Evolutionary conservation across 768 basidiomycete species (phyloP), one percentile per base, ranked within the genome.

Genomic region (Pleurotus giganteus): DNA sequence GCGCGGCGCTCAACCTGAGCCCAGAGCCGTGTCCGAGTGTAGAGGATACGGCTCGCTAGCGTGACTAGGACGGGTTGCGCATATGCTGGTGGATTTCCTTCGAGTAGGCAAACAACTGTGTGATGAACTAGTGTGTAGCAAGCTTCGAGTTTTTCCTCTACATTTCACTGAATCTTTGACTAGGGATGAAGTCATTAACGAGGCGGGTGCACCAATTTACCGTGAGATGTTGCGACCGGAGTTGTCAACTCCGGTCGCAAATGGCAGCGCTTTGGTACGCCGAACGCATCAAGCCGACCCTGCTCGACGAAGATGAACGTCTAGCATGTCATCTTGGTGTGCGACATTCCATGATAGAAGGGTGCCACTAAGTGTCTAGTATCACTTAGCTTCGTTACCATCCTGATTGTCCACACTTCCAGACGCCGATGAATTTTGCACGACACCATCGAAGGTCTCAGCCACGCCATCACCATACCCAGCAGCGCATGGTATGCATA

Each of bases 151-250:
- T 13, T 6, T 36, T n/a, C n/a, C 11, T 36, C 34, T 36, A 9
- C 1, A 36, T 36, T 4, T 2, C 5, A 19, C 19, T 19, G 44
- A 27, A 23, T 23, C 7, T 27, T 19, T 17, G 5, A 26, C 44
- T 27, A 28, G 44, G 23, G 12, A 8, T 24, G 24, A 23, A 2
- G 17, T 28, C 21, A 45, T 24, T 24, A 45, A 5, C 9, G 44
- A 4, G 5, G 49, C 32, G 17, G 49, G 49, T n/a, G 11, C n/a
- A 8, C 29, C 36, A 8, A 50, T 50, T 24, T 36, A 50, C 34
- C 4, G 34, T 19, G 49, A 50, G 32, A 50, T 50, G 17, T 15
- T 32, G 34, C 49, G 49, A n/a, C 21, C 36, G 49, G 23, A 50
- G 49, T 8, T 50, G 19, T 15, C 49, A 6, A 26, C 17, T 23